Conservation (phyloP, 2,329 filamentous ascomycete species). For the Fusarium xylarioides region DNA sequence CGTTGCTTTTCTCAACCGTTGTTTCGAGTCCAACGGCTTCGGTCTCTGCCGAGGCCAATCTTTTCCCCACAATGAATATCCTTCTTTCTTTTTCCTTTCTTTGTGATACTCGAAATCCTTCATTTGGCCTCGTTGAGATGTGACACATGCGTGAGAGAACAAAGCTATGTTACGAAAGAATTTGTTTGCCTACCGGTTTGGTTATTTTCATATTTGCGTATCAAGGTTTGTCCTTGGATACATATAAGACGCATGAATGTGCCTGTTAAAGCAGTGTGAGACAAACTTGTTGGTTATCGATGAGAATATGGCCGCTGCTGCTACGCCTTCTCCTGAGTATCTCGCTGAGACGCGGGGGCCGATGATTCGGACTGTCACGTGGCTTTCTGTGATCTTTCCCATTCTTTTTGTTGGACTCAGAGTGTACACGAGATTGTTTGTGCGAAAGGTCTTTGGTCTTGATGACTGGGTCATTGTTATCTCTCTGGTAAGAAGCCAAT, state of each 20-base stretch:
- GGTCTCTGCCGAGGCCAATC: slow-evolving; percentile 3
- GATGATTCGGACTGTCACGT: slow-evolving; percentile 21
- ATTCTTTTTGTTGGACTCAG: slow-evolving; percentile 10
- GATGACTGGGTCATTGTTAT: slow-evolving; percentile 30
- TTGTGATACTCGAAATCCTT: not conserved
- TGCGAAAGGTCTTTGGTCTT: slow-evolving; percentile 28
- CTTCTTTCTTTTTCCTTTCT: not conserved
- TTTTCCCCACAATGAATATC: not conserved
- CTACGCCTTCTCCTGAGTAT: slow-evolving; percentile 10
- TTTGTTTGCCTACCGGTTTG: not conserved
- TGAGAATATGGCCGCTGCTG: not conserved
- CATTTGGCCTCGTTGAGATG: not conserved
- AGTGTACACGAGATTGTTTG: slow-evolving; percentile 16
- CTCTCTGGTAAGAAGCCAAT: not conserved
- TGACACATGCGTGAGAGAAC: not conserved
- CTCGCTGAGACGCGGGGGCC: slow-evolving; percentile 18
- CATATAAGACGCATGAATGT: slow-evolving; percentile 3
- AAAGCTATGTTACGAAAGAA: not conserved
- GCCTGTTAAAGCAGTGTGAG: not conserved
- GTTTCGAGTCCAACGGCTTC: not conserved
- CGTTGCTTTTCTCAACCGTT: not conserved
- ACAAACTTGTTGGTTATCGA: not conserved
- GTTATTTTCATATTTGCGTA: not conserved
- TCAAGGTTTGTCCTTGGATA: not conserved
- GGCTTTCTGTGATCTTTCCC: slow-evolving; percentile 20